These are phyloP conservation scores for Trichophyton benhamiae DNA, from an alignment of 2,329 filamentous ascomycete species.

Conservation along the genomic window DNA sequence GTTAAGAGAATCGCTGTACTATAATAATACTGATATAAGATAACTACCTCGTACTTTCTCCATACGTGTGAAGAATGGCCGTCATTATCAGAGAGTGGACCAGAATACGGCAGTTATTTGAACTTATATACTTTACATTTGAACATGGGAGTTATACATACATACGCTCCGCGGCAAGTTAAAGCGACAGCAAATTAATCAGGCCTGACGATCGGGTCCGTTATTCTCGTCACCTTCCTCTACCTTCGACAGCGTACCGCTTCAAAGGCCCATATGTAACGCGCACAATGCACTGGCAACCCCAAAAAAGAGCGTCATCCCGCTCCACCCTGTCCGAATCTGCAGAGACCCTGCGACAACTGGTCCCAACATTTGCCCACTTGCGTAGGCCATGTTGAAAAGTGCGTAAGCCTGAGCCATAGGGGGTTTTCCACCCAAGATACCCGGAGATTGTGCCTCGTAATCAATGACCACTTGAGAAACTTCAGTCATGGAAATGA, in stretches of 20 bases:
- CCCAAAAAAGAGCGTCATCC: background rate
- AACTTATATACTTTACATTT: too few species aligned
- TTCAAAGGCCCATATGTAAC: background rate
- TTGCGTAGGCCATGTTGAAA: background rate
- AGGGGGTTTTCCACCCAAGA: conserved; percentile 35
- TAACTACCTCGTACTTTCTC: too few species aligned
- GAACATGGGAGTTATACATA: too few species aligned
- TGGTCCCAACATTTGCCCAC: background rate
- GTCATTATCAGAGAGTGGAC: too few species aligned
- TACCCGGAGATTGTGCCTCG: conserved; percentile 41
- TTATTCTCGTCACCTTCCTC: background rate
- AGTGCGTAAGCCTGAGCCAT: background rate
- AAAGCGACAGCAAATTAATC: background rate
- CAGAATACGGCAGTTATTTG: too few species aligned
- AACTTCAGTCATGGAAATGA: background rate
- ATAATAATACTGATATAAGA: too few species aligned
- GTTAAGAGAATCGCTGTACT: too few species aligned
- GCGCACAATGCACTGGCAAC: background rate
- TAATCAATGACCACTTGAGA: conserved; percentile 43
- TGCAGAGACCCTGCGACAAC: background rate
- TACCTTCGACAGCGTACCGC: background rate
- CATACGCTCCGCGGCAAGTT: background rate
- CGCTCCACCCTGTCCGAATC: background rate
- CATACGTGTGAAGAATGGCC: too few species aligned
- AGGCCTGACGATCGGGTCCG: background rate